Conservation (phyloP, 331 rosid genomes). For the Rhamnella rubrinervis region DNA sequence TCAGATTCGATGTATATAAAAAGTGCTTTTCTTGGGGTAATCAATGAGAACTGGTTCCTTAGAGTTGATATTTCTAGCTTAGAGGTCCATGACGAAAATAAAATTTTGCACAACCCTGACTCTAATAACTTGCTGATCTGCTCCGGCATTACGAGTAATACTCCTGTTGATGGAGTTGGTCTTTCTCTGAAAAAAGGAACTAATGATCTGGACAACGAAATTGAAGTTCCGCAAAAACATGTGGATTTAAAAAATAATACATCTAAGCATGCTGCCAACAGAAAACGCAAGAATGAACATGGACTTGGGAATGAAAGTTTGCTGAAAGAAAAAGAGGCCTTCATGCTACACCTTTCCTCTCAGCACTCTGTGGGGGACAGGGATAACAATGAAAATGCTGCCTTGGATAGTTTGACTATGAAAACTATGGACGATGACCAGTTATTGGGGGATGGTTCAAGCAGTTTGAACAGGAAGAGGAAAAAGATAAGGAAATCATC, state of each 20-base stretch:
- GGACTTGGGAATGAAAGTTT: constrained; percentile 17
- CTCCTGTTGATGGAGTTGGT: constrained; percentile 14
- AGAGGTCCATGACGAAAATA: constrained; percentile 28
- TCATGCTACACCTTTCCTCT: constrained; percentile 28
- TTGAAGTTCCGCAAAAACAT: constrained; percentile 36
- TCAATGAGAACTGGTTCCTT: constrained; percentile 48
- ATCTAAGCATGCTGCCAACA: constrained; percentile 20
- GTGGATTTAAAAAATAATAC: constrained; percentile 14
- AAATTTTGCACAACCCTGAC: constrained; percentile 8
- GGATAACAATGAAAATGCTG: constrained; percentile 31
- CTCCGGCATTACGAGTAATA: constrained; percentile 7
- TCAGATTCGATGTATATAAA: constrained; percentile 58
- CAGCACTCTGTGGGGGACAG: constrained; percentile 32
- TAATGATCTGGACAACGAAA: constrained; percentile 27
- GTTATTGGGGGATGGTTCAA: constrained; percentile 20
- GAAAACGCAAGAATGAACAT: constrained; percentile 33
- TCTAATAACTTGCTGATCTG: constrained; percentile 7
- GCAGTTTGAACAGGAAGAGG: constrained; percentile 29
- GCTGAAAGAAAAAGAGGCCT: constrained; percentile 22
- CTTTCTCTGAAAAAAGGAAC: constrained; percentile 19
- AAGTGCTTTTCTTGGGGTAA: constrained; percentile 40
- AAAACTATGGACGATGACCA: constrained; percentile 29
- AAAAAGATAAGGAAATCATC: constrained; percentile 38
- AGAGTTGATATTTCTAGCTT: constrained; percentile 53
- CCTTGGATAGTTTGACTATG: constrained; percentile 25